Evolutionary conservation across 371 early-diverging fungal species (phyloP).

Genomic region (Mortierella polycephala): DNA sequence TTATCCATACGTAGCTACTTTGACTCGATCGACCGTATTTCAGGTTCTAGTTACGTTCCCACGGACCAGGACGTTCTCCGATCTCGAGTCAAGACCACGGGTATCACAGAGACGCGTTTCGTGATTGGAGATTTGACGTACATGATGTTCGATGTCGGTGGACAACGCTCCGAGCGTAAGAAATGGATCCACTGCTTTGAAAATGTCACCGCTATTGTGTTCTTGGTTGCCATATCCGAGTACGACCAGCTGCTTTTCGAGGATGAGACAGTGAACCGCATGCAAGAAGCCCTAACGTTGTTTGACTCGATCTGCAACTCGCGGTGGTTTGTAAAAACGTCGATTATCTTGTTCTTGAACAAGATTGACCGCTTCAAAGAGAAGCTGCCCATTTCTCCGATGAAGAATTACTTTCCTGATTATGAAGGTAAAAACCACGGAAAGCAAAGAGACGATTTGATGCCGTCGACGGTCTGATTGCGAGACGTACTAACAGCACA

Average conservation of each 20-base stretch:
- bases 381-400: conserved; percentile 86
- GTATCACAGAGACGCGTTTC: conserved; percentile 91
- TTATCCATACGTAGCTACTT: conserved; percentile 74
- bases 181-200: conserved; percentile 97
- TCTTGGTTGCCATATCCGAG: conserved; percentile 92
- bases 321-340: conserved; percentile 92
- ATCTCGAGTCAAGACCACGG: conserved; percentile 90
- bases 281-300: conserved; percentile 93
- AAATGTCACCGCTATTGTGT: conserved; percentile 95
- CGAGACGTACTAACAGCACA: neutral
- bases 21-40: conserved; percentile 89
- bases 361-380: conserved; percentile 95
- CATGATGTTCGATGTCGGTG: conserved; percentile 96
- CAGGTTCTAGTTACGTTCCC: conserved; percentile 81
- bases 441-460: neutral
- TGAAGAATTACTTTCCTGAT: conserved; percentile 87
- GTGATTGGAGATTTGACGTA: conserved; percentile 86
- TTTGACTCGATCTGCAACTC: conserved; percentile 97
- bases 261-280: conserved; percentile 95
- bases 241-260: conserved; percentile 96
- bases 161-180: conserved; percentile 91
- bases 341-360: conserved; percentile 95
- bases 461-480: neutral
- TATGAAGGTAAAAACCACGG: conserved; percentile 61
- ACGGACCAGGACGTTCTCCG: conserved; percentile 91